Percentiles rank a stretch among this genome's conserved stretches.
phyloP scores from a whole-genome alignment of 2,329 filamentous ascomycete species.

The Curvularia lunata region DNA sequence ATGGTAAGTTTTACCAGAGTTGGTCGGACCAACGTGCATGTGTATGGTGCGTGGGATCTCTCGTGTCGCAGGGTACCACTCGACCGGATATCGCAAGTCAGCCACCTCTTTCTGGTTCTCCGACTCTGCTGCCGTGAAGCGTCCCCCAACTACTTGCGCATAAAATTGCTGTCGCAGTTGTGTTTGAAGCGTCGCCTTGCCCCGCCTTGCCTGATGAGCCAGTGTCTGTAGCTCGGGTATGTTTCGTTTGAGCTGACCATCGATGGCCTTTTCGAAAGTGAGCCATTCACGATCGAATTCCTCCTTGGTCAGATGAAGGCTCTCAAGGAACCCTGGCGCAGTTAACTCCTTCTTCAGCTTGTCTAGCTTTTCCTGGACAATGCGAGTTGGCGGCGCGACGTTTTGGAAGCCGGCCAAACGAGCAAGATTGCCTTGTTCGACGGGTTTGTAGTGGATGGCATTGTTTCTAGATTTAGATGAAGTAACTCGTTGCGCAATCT shows the following conservation, averaged over 20 bases:
- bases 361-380: conserved; percentile 21
- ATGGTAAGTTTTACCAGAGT: conserved; percentile 97
- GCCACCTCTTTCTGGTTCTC: conserved; percentile 60
- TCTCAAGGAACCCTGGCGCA: conserved; percentile 32
- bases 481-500: conserved; percentile 25
- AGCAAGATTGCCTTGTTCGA: neutral
- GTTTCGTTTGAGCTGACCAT: conserved; percentile 29
- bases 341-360: conserved; percentile 24
- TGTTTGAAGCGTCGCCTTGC: conserved; percentile 46
- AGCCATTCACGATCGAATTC: conserved; percentile 40
- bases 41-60: conserved; percentile 82
- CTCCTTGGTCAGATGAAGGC: conserved; percentile 32
- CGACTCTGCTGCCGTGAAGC: conserved; percentile 46
- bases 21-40: conserved; percentile 94
- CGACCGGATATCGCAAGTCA: conserved; percentile 86
- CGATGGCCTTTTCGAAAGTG: conserved; percentile 31
- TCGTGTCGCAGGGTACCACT: conserved; percentile 90
- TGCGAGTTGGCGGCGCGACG: neutral
- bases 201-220: conserved; percentile 18
- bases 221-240: conserved; percentile 26
- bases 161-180: conserved; percentile 74
- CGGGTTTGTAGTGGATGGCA: conserved; percentile 1
- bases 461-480: neutral
- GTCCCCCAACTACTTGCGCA: conserved; percentile 39
- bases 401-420: neutral